phyloP scores from a whole-genome alignment of 441 rosid genomes.

The Raphanus hybrid region DNA sequence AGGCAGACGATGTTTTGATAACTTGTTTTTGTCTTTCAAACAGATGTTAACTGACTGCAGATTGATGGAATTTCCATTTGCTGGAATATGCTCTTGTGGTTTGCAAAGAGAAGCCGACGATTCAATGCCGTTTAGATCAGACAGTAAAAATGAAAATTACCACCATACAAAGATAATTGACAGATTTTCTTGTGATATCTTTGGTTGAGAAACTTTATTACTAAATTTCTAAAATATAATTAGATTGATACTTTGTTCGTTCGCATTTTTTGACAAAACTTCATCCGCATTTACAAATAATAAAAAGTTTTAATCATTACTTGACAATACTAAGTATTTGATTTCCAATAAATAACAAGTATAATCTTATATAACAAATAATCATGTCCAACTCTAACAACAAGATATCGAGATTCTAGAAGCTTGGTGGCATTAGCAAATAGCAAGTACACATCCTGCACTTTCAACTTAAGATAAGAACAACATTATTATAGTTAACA shows the following conservation, averaged over 20 bases:
- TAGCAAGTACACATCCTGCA: conserved; percentile 32
- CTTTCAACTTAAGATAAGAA: conserved; percentile 38
- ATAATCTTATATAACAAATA: neutral
- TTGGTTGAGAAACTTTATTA: neutral
- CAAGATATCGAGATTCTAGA: conserved; percentile 23
- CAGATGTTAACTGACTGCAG: too few species aligned
- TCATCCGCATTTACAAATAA: neutral
- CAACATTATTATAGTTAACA: conserved; percentile 15
- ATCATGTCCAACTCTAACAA: neutral
- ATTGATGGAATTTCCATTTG: too few species aligned
- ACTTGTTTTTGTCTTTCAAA: too few species aligned
- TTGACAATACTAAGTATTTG: neutral
- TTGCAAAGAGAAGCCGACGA: too few species aligned
- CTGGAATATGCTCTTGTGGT: too few species aligned
- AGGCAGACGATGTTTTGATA: too few species aligned
- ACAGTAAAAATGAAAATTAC: too few species aligned
- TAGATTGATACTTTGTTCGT: too few species aligned
- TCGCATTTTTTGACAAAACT: neutral
- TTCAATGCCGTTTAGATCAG: too few species aligned
- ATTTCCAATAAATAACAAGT: neutral
- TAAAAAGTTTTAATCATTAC: neutral
- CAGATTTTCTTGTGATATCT: neutral
- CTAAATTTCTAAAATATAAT: too few species aligned
- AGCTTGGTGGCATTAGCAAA: conserved; percentile 18
- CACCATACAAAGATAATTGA: neutral